Conservation (phyloP, 2,329 filamentous ascomycete genomes). For the Pseudogymnoascus sp. region DNA sequence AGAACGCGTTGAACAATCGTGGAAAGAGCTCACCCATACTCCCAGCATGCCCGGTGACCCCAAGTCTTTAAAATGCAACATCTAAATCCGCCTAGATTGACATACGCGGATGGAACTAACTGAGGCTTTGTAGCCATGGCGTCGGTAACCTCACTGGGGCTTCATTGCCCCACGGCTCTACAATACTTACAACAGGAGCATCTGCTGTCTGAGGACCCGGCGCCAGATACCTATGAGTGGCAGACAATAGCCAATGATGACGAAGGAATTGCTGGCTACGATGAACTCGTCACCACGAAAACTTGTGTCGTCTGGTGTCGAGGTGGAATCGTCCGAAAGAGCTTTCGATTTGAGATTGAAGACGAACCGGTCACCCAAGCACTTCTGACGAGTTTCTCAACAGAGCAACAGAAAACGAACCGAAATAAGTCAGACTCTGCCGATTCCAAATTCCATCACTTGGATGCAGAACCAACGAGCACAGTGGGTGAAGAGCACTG, state of each 20-base stretch:
- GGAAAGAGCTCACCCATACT: constrained; percentile 3
- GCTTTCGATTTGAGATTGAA: constrained; percentile 79
- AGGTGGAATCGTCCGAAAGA: constrained; percentile 73
- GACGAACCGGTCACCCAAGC: constrained; percentile 82
- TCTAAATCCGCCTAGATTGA: background rate
- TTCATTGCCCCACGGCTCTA: constrained; percentile 80
- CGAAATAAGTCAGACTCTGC: background rate
- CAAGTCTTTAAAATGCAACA: constrained; percentile 1
- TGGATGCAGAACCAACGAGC: constrained; percentile 19
- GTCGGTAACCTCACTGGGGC: constrained; percentile 77
- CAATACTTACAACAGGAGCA: constrained; percentile 75
- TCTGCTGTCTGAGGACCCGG: constrained; percentile 60
- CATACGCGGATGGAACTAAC: background rate
- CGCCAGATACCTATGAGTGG: constrained; percentile 66
- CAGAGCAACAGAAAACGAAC: constrained; percentile 9
- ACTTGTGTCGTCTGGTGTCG: constrained; percentile 84
- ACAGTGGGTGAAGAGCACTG: constrained; percentile 21
- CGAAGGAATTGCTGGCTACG: constrained; percentile 23
- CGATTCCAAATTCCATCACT: constrained; percentile 12
- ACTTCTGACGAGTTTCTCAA: constrained; percentile 69
- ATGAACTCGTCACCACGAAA: constrained; percentile 44
- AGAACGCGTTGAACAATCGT: constrained; percentile 3
- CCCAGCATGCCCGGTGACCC: background rate
- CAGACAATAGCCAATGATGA: constrained; percentile 47
- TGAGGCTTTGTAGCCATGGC: constrained; percentile 55